Base-by-base conservation (phyloP, 2,329 filamentous ascomycete species). In the Fusarium subtropicale region DNA sequence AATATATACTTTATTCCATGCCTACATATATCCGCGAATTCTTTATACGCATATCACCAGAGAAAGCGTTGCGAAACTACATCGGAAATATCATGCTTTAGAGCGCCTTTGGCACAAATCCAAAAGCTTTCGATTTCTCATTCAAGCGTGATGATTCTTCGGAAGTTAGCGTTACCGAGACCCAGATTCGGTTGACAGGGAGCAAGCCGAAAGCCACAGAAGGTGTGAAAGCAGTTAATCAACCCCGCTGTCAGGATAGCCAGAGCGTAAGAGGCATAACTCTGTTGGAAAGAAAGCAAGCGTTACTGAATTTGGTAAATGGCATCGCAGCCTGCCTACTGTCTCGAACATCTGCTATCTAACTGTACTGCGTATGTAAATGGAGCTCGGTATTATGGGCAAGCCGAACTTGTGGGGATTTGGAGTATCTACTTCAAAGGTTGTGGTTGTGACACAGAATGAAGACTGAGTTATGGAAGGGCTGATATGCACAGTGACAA, bases 171-270 rank as follows among this genome's bases (percentile, higher is more conserved):
- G 12, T 13, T 20, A 7, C 13, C n/a, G 4, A 13, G 36, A 38
- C 9, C 12, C 34, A 38, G 34, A 38, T n/a, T n/a, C n/a, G 12
- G 36, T 22, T 39, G 7, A 13, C 6, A 39, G n/a, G 7, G 4
- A 39, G n/a, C n/a, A 39, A 22, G 36, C n/a, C 36, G 22, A 39
- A 38, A 15, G 36, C n/a, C 36, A 38, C 36, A 39, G n/a, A 1
- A 2, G 36, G n/a, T 20, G 7, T 38, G 18, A 4, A 20, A 38
- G 7, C n/a, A 20, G n/a, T 38, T 20, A 38, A n/a, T 4, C 36
- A 4, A n/a, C n/a, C n/a, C 6, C n/a, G 6, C 36, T 12, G 13
- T 7, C 11, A 20, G 4, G n/a, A 7, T 3, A 12, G 6, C 1
- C 1, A 8, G 18, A 11, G 11, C 36, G 11, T 26, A 26, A 24